phyloP scores from a whole-genome alignment of 2,329 filamentous ascomycete genomes.

The Alternaria angustiovoidea region DNA sequence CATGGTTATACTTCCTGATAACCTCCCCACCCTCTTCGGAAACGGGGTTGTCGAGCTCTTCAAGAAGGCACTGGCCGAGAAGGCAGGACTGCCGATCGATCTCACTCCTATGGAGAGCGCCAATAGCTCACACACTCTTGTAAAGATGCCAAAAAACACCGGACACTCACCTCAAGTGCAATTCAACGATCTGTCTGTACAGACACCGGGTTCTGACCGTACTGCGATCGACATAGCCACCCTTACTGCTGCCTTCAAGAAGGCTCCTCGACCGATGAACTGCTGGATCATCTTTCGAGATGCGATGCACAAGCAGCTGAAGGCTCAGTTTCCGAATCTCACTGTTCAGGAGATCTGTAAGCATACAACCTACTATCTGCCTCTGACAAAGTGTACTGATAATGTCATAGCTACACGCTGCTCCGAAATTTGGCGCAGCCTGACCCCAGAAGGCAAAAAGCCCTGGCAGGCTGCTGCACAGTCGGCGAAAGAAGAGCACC shows the following conservation, averaged over 20 bases:
- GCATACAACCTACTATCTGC: neutral
- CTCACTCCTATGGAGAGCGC: neutral
- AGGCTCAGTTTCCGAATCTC: neutral
- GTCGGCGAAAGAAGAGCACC: neutral
- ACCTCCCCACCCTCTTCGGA: neutral
- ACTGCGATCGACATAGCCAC: neutral
- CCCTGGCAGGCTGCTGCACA: neutral
- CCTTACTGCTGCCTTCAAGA: neutral
- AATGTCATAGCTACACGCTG: neutral
- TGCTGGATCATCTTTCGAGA: neutral
- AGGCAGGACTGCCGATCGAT: neutral
- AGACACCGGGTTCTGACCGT: neutral
- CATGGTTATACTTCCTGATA: neutral
- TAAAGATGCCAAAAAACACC: neutral
- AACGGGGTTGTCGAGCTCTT: neutral
- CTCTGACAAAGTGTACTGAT: neutral
- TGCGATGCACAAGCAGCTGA: neutral
- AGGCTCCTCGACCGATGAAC: neutral
- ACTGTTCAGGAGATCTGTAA: neutral
- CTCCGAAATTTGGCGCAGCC: neutral
- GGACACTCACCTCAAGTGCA: neutral
- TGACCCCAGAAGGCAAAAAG: neutral
- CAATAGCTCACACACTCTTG: neutral
- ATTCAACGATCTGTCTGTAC: neutral
- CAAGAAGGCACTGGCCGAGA: neutral